A percentile compares a stretch with the other conserved stretches of the same genome.
phyloP scores from a whole-genome alignment of 129 eudicot genomes.

The Flaveria robusta region DNA sequence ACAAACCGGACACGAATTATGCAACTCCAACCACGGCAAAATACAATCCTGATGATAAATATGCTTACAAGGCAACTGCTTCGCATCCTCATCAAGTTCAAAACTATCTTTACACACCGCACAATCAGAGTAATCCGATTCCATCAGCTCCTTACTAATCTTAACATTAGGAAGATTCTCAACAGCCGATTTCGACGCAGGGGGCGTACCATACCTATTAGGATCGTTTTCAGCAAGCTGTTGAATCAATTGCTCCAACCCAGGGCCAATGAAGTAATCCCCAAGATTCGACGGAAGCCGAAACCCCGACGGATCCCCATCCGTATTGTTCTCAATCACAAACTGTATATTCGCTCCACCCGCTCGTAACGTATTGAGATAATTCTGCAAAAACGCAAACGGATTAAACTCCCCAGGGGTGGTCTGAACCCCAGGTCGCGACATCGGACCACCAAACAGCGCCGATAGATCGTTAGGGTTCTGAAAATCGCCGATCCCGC shows the following conservation, averaged over 20 bases:
- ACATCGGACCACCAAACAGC: constrained; percentile 40
- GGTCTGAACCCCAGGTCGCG: constrained; percentile 29
- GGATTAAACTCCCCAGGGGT: constrained; percentile 68
- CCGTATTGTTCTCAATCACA: constrained; percentile 53
- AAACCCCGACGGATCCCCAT: constrained; percentile 32
- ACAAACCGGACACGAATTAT: constrained; percentile 85
- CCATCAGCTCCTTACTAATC: constrained; percentile 53
- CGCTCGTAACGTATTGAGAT: constrained; percentile 49
- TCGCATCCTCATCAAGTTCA: constrained; percentile 57
- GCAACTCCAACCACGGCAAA: constrained; percentile 80
- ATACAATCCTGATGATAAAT: constrained; percentile 72
- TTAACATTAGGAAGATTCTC: constrained; percentile 63
- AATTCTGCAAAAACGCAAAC: constrained; percentile 55
- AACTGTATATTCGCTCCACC: constrained; percentile 86
- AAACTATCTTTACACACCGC: constrained; percentile 83
- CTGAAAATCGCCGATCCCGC: constrained; percentile 30
- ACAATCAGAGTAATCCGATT: constrained; percentile 61
- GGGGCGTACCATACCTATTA: constrained; percentile 78
- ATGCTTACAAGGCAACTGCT: constrained; percentile 82
- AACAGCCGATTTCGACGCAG: constrained; percentile 69
- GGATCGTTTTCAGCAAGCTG: constrained; percentile 96
- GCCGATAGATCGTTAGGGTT: constrained; percentile 39
- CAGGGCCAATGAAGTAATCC: constrained; percentile 80
- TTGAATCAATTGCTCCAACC: constrained; percentile 78
- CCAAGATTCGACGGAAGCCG: constrained; percentile 64